phyloP scores from a whole-genome alignment of 345 rosid genomes.

The Nephelium lappaceum region DNA sequence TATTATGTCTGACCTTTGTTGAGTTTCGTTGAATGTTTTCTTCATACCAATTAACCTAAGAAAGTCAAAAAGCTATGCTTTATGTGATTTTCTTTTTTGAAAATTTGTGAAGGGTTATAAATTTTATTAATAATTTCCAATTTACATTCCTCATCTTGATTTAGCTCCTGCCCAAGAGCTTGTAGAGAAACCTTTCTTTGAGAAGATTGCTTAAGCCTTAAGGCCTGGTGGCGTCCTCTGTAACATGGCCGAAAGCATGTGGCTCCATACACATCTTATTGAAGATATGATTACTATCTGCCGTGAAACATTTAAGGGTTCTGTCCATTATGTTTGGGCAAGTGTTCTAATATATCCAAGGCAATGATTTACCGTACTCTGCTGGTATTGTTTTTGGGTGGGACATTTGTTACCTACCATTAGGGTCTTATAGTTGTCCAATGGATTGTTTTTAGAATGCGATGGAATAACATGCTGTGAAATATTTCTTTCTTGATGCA shows the following conservation, averaged over 20 bases:
- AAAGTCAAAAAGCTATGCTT: neutral
- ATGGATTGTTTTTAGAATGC: conserved; percentile 1
- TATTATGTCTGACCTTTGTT: neutral
- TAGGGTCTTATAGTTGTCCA: neutral
- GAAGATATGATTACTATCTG: too few relatives aligned
- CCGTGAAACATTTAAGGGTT: too few relatives aligned
- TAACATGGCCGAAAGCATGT: too few relatives aligned
- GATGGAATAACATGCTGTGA: neutral
- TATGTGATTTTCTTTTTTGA: neutral
- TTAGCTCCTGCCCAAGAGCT: conserved; percentile 94
- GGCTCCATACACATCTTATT: too few relatives aligned
- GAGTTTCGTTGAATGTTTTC: neutral
- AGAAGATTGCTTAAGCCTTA: conserved; percentile 71
- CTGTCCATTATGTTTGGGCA: too few relatives aligned
- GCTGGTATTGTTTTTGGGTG: too few relatives aligned
- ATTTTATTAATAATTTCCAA: neutral
- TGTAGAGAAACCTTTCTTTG: conserved; percentile 93
- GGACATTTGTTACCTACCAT: conserved; percentile 2
- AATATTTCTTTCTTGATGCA: neutral
- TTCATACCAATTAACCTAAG: neutral
- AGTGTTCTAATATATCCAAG: too few relatives aligned
- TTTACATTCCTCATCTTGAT: conserved; percentile 20
- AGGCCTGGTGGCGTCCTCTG: too few relatives aligned
- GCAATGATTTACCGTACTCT: too few relatives aligned
- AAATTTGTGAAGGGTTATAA: neutral